Percentiles rank a stretch among this genome's conserved stretches.
Conservation (phyloP, 208 protist genomes). For the Crithidia acanthocephali region DNA sequence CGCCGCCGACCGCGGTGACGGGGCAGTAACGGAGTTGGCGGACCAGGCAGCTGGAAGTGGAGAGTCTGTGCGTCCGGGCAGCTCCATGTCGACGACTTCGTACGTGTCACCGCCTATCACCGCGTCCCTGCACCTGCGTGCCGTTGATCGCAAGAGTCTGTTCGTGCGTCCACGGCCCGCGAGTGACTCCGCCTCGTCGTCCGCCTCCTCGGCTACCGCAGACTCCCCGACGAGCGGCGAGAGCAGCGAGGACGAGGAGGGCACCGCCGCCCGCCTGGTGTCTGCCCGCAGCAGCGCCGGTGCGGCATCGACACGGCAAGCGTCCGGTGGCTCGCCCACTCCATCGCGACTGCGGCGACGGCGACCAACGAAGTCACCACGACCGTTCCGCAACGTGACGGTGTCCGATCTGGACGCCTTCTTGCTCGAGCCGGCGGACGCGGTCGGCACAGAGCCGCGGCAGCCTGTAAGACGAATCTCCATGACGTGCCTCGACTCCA, state of each 20-base stretch:
- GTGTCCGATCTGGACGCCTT: not conserved
- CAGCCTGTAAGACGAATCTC: not conserved
- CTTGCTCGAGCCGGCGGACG: not conserved
- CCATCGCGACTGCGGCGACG: not conserved
- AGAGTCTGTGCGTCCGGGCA: not conserved
- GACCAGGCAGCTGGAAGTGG: too few relatives aligned
- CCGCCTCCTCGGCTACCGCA: not conserved
- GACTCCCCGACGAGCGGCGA: too few relatives aligned
- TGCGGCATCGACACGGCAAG: not conserved
- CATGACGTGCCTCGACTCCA: not conserved
- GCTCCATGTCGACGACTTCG: not conserved
- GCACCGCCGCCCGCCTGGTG: not conserved
- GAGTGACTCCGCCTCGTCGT: constrained; percentile 6
- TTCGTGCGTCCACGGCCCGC: constrained; percentile 25
- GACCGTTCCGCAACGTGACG: not conserved
- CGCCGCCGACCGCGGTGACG: not conserved
- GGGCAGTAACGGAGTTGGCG: not conserved
- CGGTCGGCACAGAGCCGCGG: not conserved
- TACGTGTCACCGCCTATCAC: constrained; percentile 5
- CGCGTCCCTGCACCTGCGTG: constrained; percentile 3
- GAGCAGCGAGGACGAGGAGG: not conserved
- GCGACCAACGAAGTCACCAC: constrained; percentile 6
- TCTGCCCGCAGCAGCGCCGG: not conserved
- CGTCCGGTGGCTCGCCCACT: not conserved
- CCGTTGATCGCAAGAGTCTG: constrained; percentile 20